phyloP scores from a whole-genome alignment of 192 early-diverging fungal species.

The Gonapodya sp. region DNA sequence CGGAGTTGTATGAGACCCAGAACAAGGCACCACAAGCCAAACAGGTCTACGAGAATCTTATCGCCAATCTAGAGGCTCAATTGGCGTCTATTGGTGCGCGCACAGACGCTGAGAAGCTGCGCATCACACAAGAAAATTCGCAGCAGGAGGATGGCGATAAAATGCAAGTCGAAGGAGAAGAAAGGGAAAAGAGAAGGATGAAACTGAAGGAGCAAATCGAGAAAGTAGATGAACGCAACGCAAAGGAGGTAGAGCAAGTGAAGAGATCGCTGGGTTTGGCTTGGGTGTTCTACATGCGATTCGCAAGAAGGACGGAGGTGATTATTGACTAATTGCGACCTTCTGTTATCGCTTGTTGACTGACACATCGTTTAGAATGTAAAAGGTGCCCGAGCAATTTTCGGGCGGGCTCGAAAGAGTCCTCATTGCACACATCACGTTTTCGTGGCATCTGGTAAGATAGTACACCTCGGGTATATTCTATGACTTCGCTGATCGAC shows the following conservation, averaged over 20 bases:
- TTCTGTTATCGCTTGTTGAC: conserved; percentile 13
- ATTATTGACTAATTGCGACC: conserved; percentile 12
- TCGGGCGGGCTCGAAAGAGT: conserved; percentile 67
- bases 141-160: neutral
- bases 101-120: conserved; percentile 13
- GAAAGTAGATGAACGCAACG: conserved; percentile 45
- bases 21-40: conserved; percentile 23
- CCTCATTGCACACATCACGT: conserved; percentile 70
- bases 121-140: neutral
- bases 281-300: conserved; percentile 86
- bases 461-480: neutral
- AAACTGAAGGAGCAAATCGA: conserved; percentile 39
- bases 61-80: conserved; percentile 15
- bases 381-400: conserved; percentile 59
- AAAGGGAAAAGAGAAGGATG: neutral
- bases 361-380: conserved; percentile 36
- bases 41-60: conserved; percentile 37
- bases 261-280: conserved; percentile 52
- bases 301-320: conserved; percentile 66
- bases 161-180: conserved; percentile 6
- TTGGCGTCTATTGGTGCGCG: conserved; percentile 18
- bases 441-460: conserved; percentile 65
- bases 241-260: conserved; percentile 37
- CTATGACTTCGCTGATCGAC: neutral
- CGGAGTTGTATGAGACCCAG: conserved; percentile 34